Evolutionary conservation across 148 eudicot genomes (phyloP), one percentile per base, ranked within the genome.

Genomic region (Amaranthus palmeri): DNA sequence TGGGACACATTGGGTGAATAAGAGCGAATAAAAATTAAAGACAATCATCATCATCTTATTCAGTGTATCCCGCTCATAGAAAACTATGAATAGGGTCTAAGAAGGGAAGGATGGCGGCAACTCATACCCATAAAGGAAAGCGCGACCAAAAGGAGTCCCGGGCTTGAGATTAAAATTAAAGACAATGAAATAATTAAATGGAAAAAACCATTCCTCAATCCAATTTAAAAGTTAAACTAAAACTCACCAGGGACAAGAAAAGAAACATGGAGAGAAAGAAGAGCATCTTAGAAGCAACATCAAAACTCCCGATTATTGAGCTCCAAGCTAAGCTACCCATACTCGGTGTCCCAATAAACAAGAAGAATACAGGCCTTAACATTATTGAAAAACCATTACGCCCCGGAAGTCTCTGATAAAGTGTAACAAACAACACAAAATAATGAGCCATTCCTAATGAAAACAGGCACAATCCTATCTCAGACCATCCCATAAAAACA

Each of bases 381-480:
- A 61, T 73, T 5, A 64, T 63, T 17, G 92, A 81, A 14, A 85
- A 63, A 4, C 83, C 80, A 54, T 86, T 65, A 13, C 77, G 76
- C 15, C 87, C 87, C 5, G 87, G 86, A 25, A 83, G 67, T 48
- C 92, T 74, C 52, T 88, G 92, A 54, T 88, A 88, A 17, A 88
- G 82, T 0, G 92, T 88, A 12, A 88, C 92, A 54, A 88, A 88
- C 51, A 88, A 67, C 61, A 88, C 89, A 68, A 86, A 78, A 54
- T 91, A 91, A 73, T 91, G 97, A 41, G 74, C 81, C 87, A 91
- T 84, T 12, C 93, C 93, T 17, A 88, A 36, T 4, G 97, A 81
- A 57, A 91, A 91, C 78, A 91, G 45, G 41, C 78, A 81, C 67
- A 91, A 17, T 1, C 84, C 90, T 3, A 75, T 48, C 78, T 91